phyloP scores from a whole-genome alignment of 176 grass and related monocot genomes.

The Panicum miliaceum region DNA sequence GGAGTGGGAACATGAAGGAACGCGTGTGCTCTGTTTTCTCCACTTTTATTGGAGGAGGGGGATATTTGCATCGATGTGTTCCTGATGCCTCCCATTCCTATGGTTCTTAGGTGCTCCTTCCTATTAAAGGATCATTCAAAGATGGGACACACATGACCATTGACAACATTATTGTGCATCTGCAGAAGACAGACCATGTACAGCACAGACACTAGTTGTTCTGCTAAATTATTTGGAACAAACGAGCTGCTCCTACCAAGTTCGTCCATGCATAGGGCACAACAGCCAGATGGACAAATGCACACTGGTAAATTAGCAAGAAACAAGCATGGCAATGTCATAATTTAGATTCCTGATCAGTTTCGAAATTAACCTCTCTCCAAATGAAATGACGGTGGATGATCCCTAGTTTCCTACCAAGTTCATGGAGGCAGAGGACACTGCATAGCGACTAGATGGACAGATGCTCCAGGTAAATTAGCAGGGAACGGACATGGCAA shows the following conservation, averaged over 20 bases:
- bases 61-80: not conserved
- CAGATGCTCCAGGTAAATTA: not conserved
- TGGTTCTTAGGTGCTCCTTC: constrained; percentile 17
- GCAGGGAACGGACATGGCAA: not conserved
- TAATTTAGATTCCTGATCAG: not conserved
- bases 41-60: not conserved
- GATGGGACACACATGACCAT: not conserved
- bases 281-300: not conserved
- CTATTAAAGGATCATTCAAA: not conserved
- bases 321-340: not conserved
- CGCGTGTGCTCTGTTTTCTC: not conserved
- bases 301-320: not conserved
- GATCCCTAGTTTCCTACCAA: too few relatives aligned
- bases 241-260: not conserved
- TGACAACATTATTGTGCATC: not conserved
- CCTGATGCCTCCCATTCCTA: constrained; percentile 46
- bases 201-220: not conserved
- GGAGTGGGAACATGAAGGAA: constrained; percentile 39
- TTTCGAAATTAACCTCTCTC: too few relatives aligned
- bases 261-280: not conserved
- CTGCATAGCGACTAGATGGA: not conserved
- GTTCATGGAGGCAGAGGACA: too few relatives aligned
- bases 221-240: not conserved
- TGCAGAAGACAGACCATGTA: not conserved
- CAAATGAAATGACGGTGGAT: too few relatives aligned